Evolutionary conservation across 1,139 yeast genomes (phyloP), one percentile per base, ranked within the genome.

Genomic region (Yarrowia galli): DNA sequence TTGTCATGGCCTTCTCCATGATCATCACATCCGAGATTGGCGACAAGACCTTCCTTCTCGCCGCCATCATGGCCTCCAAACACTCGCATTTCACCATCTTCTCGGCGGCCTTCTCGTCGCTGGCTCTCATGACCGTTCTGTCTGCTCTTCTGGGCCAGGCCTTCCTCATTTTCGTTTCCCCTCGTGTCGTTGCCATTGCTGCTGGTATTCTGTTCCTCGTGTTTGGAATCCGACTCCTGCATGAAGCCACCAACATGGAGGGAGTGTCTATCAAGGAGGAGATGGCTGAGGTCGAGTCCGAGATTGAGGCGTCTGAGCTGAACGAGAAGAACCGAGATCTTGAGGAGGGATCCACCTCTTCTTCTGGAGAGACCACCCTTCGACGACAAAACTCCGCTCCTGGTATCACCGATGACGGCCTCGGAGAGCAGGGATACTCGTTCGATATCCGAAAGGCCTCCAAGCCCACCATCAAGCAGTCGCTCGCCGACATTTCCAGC

Each of bases 31-130:
- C 97, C 35, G 99, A 95, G 78, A 88, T 96, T 70, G 99, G 99
- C 69, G 99, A 95, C 79, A 96, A 95, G 80, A 95, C 99, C 0
- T 95, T 95, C 76, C 84, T 95, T 73, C 92, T 96, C 73, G 98
- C 99, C 36, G 98, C 98, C 2, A 84, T 95, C 72, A 92, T 95
- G 98, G 97, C 99, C 43, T 95, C 96, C 99, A 89, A 91, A 76
- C 89, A 92, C 79, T 86, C 93, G 25, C 83, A 97, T 75, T 74
- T 85, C 73, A 83, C 92, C 61, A 99, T 95, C 20, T 93, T 95
- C 75, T 83, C 92, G 13, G 88, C 98, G 4, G 96, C 97, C 1
- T 91, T 92, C 72, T 77, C 89, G n/a, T 92, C 99, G 3, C 83
- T 95, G 73, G 92, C 86, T 7, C 79, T 95, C 63, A 95, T 95